A percentile compares a stretch with the other conserved stretches of the same genome.
Evolutionary conservation across 208 protist species (phyloP).

Genomic region (Trypanosoma caninum): DNA sequence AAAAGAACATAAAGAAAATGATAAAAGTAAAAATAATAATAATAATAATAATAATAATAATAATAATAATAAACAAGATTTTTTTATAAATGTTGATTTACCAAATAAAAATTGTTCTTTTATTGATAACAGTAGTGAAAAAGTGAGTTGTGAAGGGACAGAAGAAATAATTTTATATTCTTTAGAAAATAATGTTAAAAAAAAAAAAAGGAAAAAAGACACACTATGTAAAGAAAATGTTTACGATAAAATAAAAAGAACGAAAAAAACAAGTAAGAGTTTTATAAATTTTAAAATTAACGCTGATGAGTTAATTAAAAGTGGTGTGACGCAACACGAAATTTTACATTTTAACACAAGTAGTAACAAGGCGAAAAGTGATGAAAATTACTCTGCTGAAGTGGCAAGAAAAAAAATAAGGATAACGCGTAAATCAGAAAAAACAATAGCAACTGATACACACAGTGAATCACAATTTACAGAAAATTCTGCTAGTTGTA

Average conservation of each 20-base stretch:
- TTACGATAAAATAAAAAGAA: neutral
- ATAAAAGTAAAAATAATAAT: neutral
- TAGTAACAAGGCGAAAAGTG: slow-evolving; percentile 4
- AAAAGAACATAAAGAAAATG: neutral
- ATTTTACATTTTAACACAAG: slow-evolving; percentile 29
- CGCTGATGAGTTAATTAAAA: neutral
- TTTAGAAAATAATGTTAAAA: neutral
- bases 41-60: neutral
- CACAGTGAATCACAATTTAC: too few relatives aligned
- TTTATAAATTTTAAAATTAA: neutral
- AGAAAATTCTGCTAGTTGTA: neutral
- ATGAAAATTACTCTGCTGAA: neutral
- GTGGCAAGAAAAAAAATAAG: neutral
- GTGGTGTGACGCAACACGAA: neutral
- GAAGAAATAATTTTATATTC: neutral
- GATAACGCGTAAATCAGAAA: too few relatives aligned
- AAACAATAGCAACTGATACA: too few relatives aligned
- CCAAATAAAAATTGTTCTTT: too few relatives aligned
- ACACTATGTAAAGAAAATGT: neutral
- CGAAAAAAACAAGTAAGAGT: neutral
- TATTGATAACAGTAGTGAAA: neutral
- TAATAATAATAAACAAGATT: neutral
- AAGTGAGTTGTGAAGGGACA: neutral
- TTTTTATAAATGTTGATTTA: too few relatives aligned
- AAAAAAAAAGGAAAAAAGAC: neutral